Base-by-base conservation (phyloP, 768 basidiomycete species). In the Udeniomyces megalosporus region DNA sequence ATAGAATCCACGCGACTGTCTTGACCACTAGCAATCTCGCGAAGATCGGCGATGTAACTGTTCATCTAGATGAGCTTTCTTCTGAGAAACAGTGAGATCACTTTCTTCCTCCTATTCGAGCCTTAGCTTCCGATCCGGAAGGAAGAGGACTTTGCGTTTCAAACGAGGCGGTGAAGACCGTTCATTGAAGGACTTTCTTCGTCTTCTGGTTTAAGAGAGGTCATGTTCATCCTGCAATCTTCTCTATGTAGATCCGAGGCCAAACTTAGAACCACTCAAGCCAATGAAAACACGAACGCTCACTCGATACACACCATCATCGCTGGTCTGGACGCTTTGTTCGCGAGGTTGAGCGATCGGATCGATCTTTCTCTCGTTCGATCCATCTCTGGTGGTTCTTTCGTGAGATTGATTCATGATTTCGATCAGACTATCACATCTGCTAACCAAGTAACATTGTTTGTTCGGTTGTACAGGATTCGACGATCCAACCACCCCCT, bases 261-360 rank as follows among this genome's bases (percentile, higher is more conserved):
- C n/a, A n/a, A n/a, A n/a, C n/a, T n/a, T n/a, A n/a, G n/a, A n/a
- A n/a, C n/a, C n/a, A n/a, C n/a, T n/a, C n/a, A n/a, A n/a, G n/a
- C n/a, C n/a, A n/a, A 85, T 4, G 86, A 85, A 32, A 86, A 89
- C 73, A 86, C 85, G 26, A 88, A 85, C 70, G 88, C 85, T 44
- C 88, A 87, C 7, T 87, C 88, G 1, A 80, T 90, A 50, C 87
- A 90, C 69, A 87, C 89, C 85, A 89, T 87, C 87, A 82, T 88
- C 59, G 87, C 86, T 71, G 84, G 79, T 17, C 79, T 90, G 54
- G 88, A 88, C 87, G 72, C 74, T 83, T 76, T 47, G 6, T 32
- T 46, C n/a, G 53, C 55, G 35, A 10, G n/a, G 35, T 44, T 54
- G 31, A 76, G 80, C 68, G 76, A 80, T 73, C 83, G 79, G 67